Percentiles rank a stretch among this genome's conserved stretches.
Conservation (phyloP, 768 basidiomycete genomes). For the Auriscalpium vulgare region DNA sequence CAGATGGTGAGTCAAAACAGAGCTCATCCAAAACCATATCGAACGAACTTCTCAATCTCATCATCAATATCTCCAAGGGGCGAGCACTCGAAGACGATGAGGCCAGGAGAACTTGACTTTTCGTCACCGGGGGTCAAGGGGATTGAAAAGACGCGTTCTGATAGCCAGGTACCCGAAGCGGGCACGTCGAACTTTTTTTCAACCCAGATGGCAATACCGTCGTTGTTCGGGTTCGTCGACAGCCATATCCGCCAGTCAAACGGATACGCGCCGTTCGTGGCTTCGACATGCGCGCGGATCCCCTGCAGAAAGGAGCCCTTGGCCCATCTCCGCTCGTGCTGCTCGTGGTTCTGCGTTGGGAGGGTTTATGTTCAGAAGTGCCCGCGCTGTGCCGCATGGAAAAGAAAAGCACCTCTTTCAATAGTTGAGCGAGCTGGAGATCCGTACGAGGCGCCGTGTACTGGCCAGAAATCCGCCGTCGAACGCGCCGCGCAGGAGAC, state of each 20-base stretch:
- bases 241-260: conserved; percentile 62
- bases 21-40: background rate
- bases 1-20: conserved; percentile 1
- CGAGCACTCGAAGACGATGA: conserved; percentile 72
- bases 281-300: conserved; percentile 33
- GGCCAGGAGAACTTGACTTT: conserved; percentile 36
- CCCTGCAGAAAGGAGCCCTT: conserved; percentile 57
- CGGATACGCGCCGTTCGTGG: conserved; percentile 16
- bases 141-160: conserved; percentile 54
- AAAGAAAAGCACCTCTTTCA: conserved; percentile 50
- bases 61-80: conserved; percentile 55
- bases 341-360: conserved; percentile 53
- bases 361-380: background rate
- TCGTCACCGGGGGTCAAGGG: conserved; percentile 30
- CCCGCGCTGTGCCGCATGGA: background rate
- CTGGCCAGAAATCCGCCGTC: conserved; percentile 30
- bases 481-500: conserved; percentile 23
- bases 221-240: conserved; percentile 65
- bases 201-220: conserved; percentile 75
- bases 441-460: conserved; percentile 52
- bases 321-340: conserved; percentile 68
- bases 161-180: conserved; percentile 51
- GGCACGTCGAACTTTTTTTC: conserved; percentile 71
- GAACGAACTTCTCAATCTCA: conserved; percentile 54
- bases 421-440: conserved; percentile 53